Percentiles rank a stretch among this genome's conserved stretches.
Evolutionary conservation across 495 filamentous ascomycete genomes (phyloP).

Genomic region (Bacidia gigantensis): DNA sequence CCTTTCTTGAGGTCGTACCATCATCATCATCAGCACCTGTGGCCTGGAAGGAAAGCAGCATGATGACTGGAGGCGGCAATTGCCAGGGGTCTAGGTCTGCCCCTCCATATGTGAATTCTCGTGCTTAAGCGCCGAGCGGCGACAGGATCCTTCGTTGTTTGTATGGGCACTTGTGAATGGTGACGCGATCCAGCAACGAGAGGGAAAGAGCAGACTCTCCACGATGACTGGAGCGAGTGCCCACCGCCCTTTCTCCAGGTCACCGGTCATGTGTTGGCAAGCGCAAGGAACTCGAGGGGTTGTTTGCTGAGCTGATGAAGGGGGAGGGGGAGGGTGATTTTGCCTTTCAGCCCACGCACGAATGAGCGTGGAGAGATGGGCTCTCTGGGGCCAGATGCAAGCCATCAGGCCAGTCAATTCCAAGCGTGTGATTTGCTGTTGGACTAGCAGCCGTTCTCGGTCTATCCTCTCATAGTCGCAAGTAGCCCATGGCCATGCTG

Average conservation of each 20-base stretch:
- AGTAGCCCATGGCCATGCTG: too few species aligned
- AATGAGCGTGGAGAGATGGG: slow-evolving; percentile 1
- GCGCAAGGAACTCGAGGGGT: slow-evolving; percentile 3
- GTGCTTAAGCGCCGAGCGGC: slow-evolving; percentile 5
- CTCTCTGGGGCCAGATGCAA: not conserved
- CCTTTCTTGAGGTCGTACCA: not conserved
- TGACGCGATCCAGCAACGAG: not conserved
- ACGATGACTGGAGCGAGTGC: not conserved
- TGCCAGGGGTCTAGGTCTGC: not conserved
- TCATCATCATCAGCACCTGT: not conserved
- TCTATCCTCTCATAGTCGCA: not conserved
- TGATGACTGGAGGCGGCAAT: not conserved
- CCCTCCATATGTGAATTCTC: not conserved
- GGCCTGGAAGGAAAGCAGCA: not conserved
- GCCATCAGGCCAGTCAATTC: not conserved
- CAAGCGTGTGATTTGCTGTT: not conserved
- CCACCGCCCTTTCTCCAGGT: slow-evolving; percentile 1
- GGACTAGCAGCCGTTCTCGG: not conserved
- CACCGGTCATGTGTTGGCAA: not conserved
- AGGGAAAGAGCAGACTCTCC: not conserved
- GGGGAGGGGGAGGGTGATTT: not conserved
- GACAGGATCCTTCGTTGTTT: not conserved
- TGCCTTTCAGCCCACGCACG: not conserved
- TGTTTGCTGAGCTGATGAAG: not conserved
- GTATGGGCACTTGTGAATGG: not conserved